Base-by-base conservation (phyloP, 345 rosid species). In the Gossypium thurberi region DNA sequence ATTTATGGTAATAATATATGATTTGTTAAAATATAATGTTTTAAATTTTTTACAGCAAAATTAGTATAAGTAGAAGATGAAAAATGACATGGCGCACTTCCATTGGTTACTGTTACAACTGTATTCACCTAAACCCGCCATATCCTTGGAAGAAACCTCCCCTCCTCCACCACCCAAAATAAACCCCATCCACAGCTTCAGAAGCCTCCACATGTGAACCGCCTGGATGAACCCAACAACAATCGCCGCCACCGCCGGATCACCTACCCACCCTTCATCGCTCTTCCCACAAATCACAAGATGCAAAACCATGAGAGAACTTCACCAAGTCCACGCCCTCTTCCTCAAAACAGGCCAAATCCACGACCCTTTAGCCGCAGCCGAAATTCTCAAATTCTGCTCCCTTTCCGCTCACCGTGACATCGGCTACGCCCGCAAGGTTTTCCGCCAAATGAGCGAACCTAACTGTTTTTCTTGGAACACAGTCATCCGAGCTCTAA, bases 401-500 rank as follows among this genome's bases (percentile, higher is more conserved):
- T 61, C 88, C 28, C 78, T 88, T 65, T 86, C 91, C 66, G 40
- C 76, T 57, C 83, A 72, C 59, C 85, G 82, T 3, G 82, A 85
- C 77, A 69, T 87, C 20, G 72, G 51, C 0, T 89, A 87, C 55
- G 91, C 89, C 0, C 69, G 64, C 21, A 84, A 82, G 78, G 75
- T 89, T 59, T 91, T 89, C 59, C 63, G 10, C 67, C 85, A 78
- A 64, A 87, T 91, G 79, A 79, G 56, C 28, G 73, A 78, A 3
- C 87, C 87, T 26, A 89, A 89, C 69, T 85, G 95, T 85, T 91
- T 89, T 77, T 88, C 97, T 55, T 91, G 89, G 87, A 91, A 91
- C 76, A 81, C 97, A 0, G 81, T 91, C n/a, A 82, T 90, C 77
- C 81, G 93, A 59, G 89, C 89, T 43, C 86, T 87, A 26, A 72